phyloP scores from a whole-genome alignment of 805 yeast genomes.

The Kockiozyma suomiensis region DNA sequence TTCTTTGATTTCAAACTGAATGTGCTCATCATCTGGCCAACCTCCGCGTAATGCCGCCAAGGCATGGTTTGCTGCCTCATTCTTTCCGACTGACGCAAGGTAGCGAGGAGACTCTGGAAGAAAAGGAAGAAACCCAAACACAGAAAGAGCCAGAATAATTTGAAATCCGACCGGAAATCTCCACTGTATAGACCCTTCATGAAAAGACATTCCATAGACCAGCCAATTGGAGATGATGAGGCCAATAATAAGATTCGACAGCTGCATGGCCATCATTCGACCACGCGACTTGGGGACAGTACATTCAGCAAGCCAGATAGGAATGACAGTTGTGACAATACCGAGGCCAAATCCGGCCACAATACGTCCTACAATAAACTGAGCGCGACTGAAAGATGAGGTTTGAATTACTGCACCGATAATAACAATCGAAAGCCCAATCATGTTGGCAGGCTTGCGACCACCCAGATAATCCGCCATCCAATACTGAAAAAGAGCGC shows the following conservation, averaged over 20 bases:
- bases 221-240: conserved; percentile 73
- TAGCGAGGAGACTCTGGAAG: conserved; percentile 80
- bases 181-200: conserved; percentile 25
- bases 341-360: conserved; percentile 60
- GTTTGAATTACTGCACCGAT: conserved; percentile 69
- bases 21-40: conserved; percentile 13
- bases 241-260: conserved; percentile 69
- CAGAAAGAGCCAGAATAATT: conserved; percentile 56
- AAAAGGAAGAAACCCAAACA: conserved; percentile 55
- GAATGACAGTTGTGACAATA: conserved; percentile 57
- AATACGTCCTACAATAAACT: conserved; percentile 59
- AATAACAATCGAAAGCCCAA: conserved; percentile 56
- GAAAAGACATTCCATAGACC: conserved; percentile 61
- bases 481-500: conserved; percentile 61
- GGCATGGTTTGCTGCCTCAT: conserved; percentile 52
- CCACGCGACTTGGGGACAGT: conserved; percentile 80
- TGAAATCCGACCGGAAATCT: conserved; percentile 64
- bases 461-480: conserved; percentile 62
- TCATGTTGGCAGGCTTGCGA: conserved; percentile 55
- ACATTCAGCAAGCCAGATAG: conserved; percentile 68
- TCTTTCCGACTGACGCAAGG: conserved; percentile 57
- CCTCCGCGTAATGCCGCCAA: conserved; percentile 82
- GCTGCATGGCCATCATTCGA: conserved; percentile 67
- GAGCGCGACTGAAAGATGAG: conserved; percentile 58
- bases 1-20: conserved; percentile 18